phyloP scores from a whole-genome alignment of 148 eudicot species.

The Fagopyrum tataricum region DNA sequence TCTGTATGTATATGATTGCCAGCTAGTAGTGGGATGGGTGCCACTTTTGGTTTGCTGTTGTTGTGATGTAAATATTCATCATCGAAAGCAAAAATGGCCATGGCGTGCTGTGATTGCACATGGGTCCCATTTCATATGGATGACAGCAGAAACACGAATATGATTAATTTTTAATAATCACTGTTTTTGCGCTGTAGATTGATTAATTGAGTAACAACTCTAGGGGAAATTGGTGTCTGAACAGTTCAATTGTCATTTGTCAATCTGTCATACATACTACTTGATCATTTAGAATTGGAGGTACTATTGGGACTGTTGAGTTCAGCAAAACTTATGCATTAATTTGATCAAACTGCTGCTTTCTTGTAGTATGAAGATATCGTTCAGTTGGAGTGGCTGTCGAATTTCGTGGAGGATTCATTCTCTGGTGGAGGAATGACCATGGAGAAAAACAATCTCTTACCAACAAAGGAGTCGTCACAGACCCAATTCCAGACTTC shows the following conservation, averaged over 20 bases:
- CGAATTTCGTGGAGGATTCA: slow-evolving; percentile 84
- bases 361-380: slow-evolving; percentile 77
- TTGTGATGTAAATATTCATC: background rate
- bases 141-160: background rate
- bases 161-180: background rate
- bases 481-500: slow-evolving; percentile 60
- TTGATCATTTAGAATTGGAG: background rate
- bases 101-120: slow-evolving; percentile 13
- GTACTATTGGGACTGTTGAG: background rate
- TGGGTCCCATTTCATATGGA: background rate
- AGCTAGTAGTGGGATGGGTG: slow-evolving; percentile 15
- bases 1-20: background rate
- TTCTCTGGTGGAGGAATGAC: slow-evolving; percentile 68
- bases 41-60: background rate
- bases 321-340: background rate
- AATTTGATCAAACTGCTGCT: background rate
- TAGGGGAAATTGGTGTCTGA: background rate
- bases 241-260: background rate
- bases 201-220: background rate
- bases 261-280: background rate
- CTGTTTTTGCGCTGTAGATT: background rate
- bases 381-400: slow-evolving; percentile 85
- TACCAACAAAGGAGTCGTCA: slow-evolving; percentile 15
- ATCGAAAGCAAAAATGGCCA: background rate
- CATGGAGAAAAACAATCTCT: slow-evolving; percentile 30